Base-by-base conservation (phyloP, 441 rosid genomes). In the Pelargonium australe region DNA sequence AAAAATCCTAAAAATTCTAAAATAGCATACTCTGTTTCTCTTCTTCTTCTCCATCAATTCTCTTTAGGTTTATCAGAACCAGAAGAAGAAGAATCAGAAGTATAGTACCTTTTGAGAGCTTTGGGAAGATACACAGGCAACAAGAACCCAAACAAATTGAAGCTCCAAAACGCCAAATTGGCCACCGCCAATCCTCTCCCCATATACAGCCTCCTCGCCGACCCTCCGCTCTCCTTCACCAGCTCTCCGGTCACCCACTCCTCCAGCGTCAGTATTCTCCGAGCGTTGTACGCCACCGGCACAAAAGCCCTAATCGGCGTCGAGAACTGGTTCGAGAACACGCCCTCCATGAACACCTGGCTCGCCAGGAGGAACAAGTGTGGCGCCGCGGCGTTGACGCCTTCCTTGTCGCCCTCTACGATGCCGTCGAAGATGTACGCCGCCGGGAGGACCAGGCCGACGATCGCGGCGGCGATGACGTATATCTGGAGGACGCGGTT, bases 91-190 rank as follows among this genome's bases (percentile, higher is more conserved):
- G 40, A 34, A 34, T 34, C 70, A 41, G 40, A 19, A 72, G 86
- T 72, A 79, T 86, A 89, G 64, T 91, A 89, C 76, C 77, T 83
- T 69, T 80, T 84, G 57, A 94, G 88, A 66, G 93, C 97, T 76
- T 63, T 86, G 1, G 94, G 96, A 65, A 88, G 78, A 68, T 86
- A 89, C 80, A 91, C 85, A 69, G 98, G 98, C 73, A 94, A 75
- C 84, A 94, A 72, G 76, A 94, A 85, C 3, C 91, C 87, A 75
- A 88, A 87, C 49, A 94, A 85, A 84, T 94, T 89, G 80, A 82
- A 91, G 80, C 92, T 76, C 97, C 97, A 87, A 25, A 94, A 65
- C 12, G 80, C 97, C 81, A 87, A 72, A 60, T 94, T 91, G 20
- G 85, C 89, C 75, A 78, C 73, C 11, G 96, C 94, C 40, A 91